These are phyloP conservation scores for Alternaria alternata DNA, from an alignment of 2,329 filamentous ascomycete genomes.

Conservation along the genomic window DNA sequence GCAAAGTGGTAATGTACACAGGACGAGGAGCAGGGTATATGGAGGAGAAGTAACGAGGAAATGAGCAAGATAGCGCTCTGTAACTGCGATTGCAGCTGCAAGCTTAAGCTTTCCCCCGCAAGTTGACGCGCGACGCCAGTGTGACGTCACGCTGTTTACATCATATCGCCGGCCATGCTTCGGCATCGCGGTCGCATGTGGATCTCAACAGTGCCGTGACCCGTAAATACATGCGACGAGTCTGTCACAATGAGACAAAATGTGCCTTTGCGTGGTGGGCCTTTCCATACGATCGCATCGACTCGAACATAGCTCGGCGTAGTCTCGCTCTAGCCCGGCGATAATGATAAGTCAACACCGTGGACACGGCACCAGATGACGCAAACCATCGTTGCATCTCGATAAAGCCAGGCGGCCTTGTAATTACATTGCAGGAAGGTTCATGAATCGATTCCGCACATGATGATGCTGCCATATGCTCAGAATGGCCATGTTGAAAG, in stretches of 20 bases:
- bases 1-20: background rate
- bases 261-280: background rate
- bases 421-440: background rate
- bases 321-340: background rate
- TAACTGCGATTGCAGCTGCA: constrained; percentile 4
- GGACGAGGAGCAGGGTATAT: constrained; percentile 6
- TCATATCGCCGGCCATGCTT: constrained; percentile 15
- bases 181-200: constrained; percentile 11
- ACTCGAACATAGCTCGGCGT: background rate
- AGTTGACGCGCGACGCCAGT: constrained; percentile 16
- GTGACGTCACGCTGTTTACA: constrained; percentile 17
- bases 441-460: background rate
- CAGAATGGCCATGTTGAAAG: background rate
- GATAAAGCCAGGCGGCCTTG: background rate
- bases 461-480: background rate
- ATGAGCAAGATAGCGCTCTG: background rate
- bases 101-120: constrained; percentile 12
- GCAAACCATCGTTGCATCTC: background rate
- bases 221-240: background rate
- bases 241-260: constrained; percentile 3
- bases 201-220: constrained; percentile 11
- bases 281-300: background rate
- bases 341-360: background rate
- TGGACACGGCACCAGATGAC: background rate
- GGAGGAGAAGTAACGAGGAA: constrained; percentile 12